Evolutionary conservation across 2,329 filamentous ascomycete genomes (phyloP), one percentile per base, ranked within the genome.

Genomic region (Cordyceps javanica): DNA sequence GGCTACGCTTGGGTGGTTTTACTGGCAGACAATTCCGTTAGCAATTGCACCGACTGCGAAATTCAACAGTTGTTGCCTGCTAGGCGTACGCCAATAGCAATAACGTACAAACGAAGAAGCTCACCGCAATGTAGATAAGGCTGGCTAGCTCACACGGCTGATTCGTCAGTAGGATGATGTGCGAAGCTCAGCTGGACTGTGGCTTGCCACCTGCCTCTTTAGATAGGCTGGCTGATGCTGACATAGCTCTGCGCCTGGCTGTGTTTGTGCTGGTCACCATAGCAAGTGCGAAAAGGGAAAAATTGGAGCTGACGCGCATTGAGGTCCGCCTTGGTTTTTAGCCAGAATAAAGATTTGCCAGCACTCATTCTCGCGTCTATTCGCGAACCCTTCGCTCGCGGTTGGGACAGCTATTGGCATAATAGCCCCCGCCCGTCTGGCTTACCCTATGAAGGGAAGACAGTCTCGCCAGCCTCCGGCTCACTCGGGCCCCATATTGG

Each of bases 181-280:
- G 16, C 32, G 16, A 26, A 21, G 19, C 16, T 14, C 19, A 14
- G 39, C 28, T 19, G 13, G 26, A 14, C 25, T 16, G 28, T 44
- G 28, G 39, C 51, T 44, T 54, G 5, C 26, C 51, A 54, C 41
- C 51, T 45, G 51, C 51, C 51, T 30, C 10, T 54, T 42, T 10
- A 9, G 39, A 34, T 4, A 13, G 21, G 23, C 16, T 5, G 11
- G 23, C 3, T 39, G 25, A 39, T 16, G 10, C n/a, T 3, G 21
- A 21, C 39, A 25, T n/a, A n/a, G 19, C 39, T 21, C 3, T 14
- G 39, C 10, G 39, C 9, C 11, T 10, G 25, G 39, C 16, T 19
- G 39, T 42, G 21, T 11, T 14, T 36, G n/a, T 4, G 13, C 34
- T 32, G 30, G n/a, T n/a, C n/a, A n/a, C n/a, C n/a, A n/a, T n/a